A percentile compares a stretch with the other conserved stretches of the same genome.
Conservation (phyloP, 345 rosid genomes). For the Syzygium aromaticum region DNA sequence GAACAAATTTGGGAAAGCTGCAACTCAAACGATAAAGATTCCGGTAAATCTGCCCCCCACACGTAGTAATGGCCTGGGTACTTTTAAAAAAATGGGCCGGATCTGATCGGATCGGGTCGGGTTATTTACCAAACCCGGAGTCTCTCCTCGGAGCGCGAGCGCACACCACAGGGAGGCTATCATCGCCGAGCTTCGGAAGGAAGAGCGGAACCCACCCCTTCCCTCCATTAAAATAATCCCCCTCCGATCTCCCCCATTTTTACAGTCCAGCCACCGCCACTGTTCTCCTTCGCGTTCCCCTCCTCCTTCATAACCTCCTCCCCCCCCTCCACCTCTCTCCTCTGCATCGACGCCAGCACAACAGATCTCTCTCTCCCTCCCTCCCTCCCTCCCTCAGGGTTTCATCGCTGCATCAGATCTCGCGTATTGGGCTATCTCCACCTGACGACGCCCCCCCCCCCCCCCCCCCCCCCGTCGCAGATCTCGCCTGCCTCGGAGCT, state of each 20-base stretch:
- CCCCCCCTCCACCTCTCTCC: not conserved
- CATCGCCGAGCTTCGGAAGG: not conserved
- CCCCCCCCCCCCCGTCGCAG: not conserved
- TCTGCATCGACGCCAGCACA: not conserved
- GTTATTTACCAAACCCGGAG: not conserved
- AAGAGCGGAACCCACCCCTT: not conserved
- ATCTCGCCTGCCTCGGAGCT: not conserved
- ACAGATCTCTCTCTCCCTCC: not conserved
- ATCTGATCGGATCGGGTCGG: not conserved
- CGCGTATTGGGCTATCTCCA: too few relatives aligned
- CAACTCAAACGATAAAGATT: too few relatives aligned
- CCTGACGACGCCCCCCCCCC: not conserved
- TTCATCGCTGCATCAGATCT: slow-evolving; percentile 2
- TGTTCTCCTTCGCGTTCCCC: not conserved
- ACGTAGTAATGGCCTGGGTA: not conserved
- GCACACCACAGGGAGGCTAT: not conserved
- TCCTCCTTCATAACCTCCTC: not conserved
- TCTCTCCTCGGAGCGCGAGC: not conserved
- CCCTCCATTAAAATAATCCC: not conserved
- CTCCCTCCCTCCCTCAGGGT: not conserved
- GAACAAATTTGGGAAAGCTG: too few relatives aligned
- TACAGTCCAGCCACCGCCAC: not conserved
- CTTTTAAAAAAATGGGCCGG: not conserved
- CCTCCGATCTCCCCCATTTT: not conserved
- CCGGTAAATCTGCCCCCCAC: not conserved